Evolutionary conservation across 106 monocot genomes (phyloP).

Genomic region (Dioscorea alata): DNA sequence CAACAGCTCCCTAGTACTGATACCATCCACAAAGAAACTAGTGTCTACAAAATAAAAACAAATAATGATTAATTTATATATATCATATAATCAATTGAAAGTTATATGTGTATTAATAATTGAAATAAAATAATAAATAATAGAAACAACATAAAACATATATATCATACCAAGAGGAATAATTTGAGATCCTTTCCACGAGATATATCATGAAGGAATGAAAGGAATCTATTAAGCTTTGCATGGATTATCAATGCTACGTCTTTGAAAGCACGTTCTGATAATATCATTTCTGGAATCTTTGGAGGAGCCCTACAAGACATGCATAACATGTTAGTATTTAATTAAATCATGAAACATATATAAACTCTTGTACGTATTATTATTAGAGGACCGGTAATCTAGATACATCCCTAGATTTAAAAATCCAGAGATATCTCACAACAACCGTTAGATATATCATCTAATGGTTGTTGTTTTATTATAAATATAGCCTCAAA

Average conservation of each 20-base stretch:
- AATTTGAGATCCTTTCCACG: slow-evolving; percentile 48
- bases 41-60: slow-evolving; percentile 14
- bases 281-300: slow-evolving; percentile 27
- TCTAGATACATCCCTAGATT: too few species aligned
- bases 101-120: neutral
- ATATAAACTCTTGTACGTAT: too few species aligned
- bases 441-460: too few species aligned
- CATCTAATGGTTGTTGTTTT: too few species aligned
- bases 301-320: slow-evolving; percentile 31
- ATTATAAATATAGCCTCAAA: too few species aligned
- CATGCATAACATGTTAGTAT: neutral
- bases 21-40: slow-evolving; percentile 48
- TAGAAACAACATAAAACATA: neutral
- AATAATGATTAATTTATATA: neutral
- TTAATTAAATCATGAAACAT: too few species aligned
- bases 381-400: too few species aligned
- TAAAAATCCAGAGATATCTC: too few species aligned
- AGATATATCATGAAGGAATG: slow-evolving; percentile 36
- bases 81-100: neutral
- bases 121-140: neutral
- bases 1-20: slow-evolving; percentile 51
- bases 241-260: slow-evolving; percentile 19
- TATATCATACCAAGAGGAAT: slow-evolving; percentile 39
- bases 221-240: slow-evolving; percentile 19
- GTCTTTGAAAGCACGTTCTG: slow-evolving; percentile 26